Evolutionary conservation across 257 asterid genomes (phyloP), one percentile per base, ranked within the genome.

Genomic region (Solanum piurae): DNA sequence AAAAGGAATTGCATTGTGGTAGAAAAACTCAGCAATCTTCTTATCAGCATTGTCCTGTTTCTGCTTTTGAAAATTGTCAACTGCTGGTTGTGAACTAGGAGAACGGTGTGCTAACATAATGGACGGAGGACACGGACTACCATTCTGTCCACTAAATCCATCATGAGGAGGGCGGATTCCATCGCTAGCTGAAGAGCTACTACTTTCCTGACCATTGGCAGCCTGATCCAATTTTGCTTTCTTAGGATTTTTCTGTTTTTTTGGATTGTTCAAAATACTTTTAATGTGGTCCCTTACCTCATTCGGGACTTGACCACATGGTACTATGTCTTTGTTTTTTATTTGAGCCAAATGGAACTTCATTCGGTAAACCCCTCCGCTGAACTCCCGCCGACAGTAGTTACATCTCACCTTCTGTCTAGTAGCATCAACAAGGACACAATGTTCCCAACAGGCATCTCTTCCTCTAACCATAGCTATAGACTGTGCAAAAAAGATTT

Each of bases 341-440:
- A 90, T 90, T 88, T 92, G 93, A 88, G 93, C 94, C 75, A 92
- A 89, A 90, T 90, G 94, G 71, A 92, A 92, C 80, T 92, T 92
- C 91, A 90, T 92, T 31, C 94, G 52, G 66, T 92, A 92, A 85
- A 92, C 94, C 23, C 94, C 94, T 75, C 94, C 94, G 27, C 94
- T 92, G 90, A 90, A 92, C 86, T 90, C 94, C 62, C 93, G 89
- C 5, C 75, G 88, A 87, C 94, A 92, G 71, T 92, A 92, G 88
- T 92, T 92, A 72, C 93, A 92, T 68, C 91, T 89, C 13, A 90
- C 93, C 87, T 92, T 92, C 90, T 92, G 94, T 83, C 87, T 90
- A 55, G 90, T 88, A 42, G 92, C 94, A 86, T 92, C 93, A 85
- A 92, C 85, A 73, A 92, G 94, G 75, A 86, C 91, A 90, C 94